Base-by-base conservation (phyloP, 1,284 basidiomycete genomes). In the Leccinum subatratum region DNA sequence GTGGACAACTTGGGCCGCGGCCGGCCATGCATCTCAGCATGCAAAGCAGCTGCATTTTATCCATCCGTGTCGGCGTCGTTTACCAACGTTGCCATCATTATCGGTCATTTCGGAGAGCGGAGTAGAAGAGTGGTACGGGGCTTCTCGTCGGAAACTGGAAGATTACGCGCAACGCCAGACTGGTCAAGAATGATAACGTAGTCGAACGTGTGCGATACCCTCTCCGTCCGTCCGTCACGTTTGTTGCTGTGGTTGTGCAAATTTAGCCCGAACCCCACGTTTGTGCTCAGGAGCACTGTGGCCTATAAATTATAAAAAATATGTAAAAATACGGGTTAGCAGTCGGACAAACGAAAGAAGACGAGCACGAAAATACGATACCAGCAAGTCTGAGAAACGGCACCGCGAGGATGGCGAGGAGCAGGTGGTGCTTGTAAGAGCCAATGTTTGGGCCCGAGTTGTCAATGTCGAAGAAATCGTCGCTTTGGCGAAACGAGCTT, bases 1-100 rank as follows among this genome's bases (percentile, higher is more conserved):
- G 34, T 37, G 37, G 37, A 32, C 9, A 32, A 32, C 28, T 30
- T 30, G 28, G 28, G 28, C 28, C 28, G 1, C 30, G 59, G 58
- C 25, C 22, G 51, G 22, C 63, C 39, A 65, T 67, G 66, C 69
- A 61, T 72, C 67, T 68, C 66, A 69, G 54, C 63, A 32, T 64
- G 63, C n/a, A 42, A 37, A 56, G 60, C 71, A 93, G 92, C 90
- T 51, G 80, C 82, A 2, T 81, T 92, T 25, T 88, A 91, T 72
- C 94, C 85, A 7, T 83, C 90, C 0, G 85, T 94, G 12, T 92
- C 92, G 5, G 91, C 94, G 2, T 93, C 91, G 0, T 96, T 91
- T 73, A 83, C 83, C 32, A 96, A 74, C 81, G 1, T 75, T 95
- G 67, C 93, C 93, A 3, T 67, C 67, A 42, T 68, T 85, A 61